A percentile compares a stretch with the other conserved stretches of the same genome.
Evolutionary conservation across 2,329 filamentous ascomycete species (phyloP).

Genomic region (Ilyonectria robusta): DNA sequence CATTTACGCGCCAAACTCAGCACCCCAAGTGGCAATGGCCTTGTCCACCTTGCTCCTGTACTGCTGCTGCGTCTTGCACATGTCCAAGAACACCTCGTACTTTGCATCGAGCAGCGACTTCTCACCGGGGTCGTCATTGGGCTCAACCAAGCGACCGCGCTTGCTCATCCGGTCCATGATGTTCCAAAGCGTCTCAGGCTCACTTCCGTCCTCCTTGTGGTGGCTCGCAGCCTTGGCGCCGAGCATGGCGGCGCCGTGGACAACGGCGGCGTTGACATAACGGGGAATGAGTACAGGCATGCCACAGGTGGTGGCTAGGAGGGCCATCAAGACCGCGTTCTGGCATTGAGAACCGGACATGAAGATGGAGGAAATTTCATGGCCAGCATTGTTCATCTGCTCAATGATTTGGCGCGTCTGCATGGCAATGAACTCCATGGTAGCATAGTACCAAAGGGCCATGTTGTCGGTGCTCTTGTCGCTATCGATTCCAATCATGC

Average conservation of each 20-base stretch:
- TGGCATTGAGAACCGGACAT: slow-evolving; percentile 99
- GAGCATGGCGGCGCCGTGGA: slow-evolving; percentile 98
- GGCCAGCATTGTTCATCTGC: slow-evolving; percentile 91
- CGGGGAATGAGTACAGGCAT: slow-evolving; percentile 95
- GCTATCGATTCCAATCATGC: slow-evolving; percentile 86
- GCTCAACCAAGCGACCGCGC: slow-evolving; percentile 86
- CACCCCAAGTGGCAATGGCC: slow-evolving; percentile 58
- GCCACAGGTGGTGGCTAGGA: slow-evolving; percentile 90
- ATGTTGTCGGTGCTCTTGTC: slow-evolving; percentile 91
- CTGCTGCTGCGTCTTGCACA: slow-evolving; percentile 86
- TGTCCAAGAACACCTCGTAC: slow-evolving; percentile 96
- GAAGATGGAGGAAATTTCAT: slow-evolving; percentile 93
- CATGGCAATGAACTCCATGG: slow-evolving; percentile 98
- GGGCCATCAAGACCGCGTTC: slow-evolving; percentile 90
- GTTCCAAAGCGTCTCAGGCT: slow-evolving; percentile 90
- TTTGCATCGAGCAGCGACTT: slow-evolving; percentile 88
- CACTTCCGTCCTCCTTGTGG: slow-evolving; percentile 73
- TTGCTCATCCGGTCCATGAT: slow-evolving; percentile 99
- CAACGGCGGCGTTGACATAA: slow-evolving; percentile 95
- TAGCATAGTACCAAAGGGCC: slow-evolving; percentile 93
- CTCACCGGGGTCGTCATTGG: slow-evolving; percentile 79
- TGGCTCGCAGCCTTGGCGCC: slow-evolving; percentile 96
- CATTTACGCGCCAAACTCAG: slow-evolving; percentile 47
- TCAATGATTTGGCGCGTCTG: slow-evolving; percentile 97
- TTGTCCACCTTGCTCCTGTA: slow-evolving; percentile 86